Base-by-base conservation (phyloP, 1,139 yeast species). In the Suhomyces coccinellae region DNA sequence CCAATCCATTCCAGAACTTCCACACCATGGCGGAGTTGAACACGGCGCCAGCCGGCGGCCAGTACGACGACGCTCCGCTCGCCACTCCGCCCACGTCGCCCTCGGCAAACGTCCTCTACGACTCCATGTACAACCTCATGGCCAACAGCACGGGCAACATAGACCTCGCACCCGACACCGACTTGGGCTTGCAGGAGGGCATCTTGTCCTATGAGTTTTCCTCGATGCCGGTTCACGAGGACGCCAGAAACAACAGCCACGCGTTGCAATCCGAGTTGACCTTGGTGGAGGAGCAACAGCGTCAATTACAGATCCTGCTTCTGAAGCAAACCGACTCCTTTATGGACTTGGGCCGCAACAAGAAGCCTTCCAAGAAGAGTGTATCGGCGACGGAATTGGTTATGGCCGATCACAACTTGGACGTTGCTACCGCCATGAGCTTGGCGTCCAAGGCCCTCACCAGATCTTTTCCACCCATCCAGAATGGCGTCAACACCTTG, bases 381-480 rank as follows among this genome's bases (percentile, higher is more conserved):
- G 6, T 37, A 4, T 12, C 31, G 20, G 38, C 38, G 31, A 38
- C 42, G 10, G 48, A 43, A 14, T 11, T 17, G 14, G 41, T 34
- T 10, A 26, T 34, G 11, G 27, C 37, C 15, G 40, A 40, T 22
- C 43, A 45, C 15, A 26, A 37, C 15, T 17, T 52, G 42, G 55
- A 52, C 31, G 46, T 52, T 11, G 39, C 40, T 12, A 50, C 54
- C 3, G 56, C 56, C n/a, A 48, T 52, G 30, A 43, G 43, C 17
- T 41, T 52, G 35, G 56, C 56, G 6, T 43, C 52, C 11, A 43
- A 40, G 14, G 54, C 56, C 1, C 39, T 50, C 32, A 38, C 40
- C 15, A 27, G 36, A 7, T 27, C 49, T 6, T 40, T 43, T 20
- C 47, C 45, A 1, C 37, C 29, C 12, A 35, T n/a, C 11, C 33